Evolutionary conservation across 202 grass and related monocot genomes (phyloP).

Genomic region (Elaeis oleifera): DNA sequence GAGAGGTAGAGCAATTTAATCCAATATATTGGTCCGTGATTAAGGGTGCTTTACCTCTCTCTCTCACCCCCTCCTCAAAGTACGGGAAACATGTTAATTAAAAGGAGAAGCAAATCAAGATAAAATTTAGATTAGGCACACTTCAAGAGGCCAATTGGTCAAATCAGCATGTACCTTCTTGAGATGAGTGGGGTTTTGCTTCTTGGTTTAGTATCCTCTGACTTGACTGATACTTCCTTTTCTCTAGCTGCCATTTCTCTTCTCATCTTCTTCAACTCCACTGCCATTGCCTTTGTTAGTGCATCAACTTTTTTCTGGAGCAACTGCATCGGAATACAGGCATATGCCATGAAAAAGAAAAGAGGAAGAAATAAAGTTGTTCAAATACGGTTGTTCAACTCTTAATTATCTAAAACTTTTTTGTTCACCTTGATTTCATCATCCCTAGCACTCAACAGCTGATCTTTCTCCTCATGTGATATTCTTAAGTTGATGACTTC

Average conservation of each 20-base stretch:
- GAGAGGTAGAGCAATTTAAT: no score
- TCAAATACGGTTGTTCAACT: not conserved
- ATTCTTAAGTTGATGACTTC: conserved; percentile 25
- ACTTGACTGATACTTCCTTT: conserved; percentile 25
- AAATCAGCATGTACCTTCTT: conserved; percentile 22
- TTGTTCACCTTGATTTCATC: conserved; percentile 15
- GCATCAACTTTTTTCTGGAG: conserved; percentile 13
- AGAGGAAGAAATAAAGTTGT: not conserved
- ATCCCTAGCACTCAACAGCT: not conserved
- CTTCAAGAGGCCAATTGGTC: conserved; percentile 8
- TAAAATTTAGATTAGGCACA: no score
- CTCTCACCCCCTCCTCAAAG: no score
- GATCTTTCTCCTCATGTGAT: conserved; percentile 12
- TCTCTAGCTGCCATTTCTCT: conserved; percentile 13
- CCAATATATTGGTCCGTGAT: no score
- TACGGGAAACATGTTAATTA: no score
- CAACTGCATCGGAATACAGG: conserved; percentile 6
- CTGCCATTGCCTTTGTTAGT: conserved; percentile 1
- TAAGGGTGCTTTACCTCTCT: no score
- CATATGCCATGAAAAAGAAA: not conserved
- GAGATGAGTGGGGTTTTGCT: conserved; percentile 8
- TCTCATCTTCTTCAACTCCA: conserved; percentile 14
- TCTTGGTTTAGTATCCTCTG: conserved; percentile 18
- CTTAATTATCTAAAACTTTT: not conserved
- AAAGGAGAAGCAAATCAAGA: no score